These are phyloP conservation scores for Lizonia empirigonia DNA, from an alignment of 2,329 filamentous ascomycete species.

Conservation along the genomic window DNA sequence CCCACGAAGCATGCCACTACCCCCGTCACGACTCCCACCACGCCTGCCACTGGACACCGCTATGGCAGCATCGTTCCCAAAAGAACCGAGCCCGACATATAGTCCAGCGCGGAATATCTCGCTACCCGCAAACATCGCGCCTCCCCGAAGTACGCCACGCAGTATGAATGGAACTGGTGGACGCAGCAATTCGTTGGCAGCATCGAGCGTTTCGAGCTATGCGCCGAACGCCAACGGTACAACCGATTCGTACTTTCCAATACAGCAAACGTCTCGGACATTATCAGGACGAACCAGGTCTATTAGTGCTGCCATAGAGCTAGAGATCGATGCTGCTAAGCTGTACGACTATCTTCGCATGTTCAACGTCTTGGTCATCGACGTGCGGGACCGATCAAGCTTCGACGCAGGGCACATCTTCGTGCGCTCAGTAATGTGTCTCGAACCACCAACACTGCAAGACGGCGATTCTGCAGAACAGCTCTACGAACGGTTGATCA, in stretches of 20 bases:
- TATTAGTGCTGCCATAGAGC: slow-evolving; percentile 60
- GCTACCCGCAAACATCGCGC: slow-evolving; percentile 67
- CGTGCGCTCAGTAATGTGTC: slow-evolving; percentile 81
- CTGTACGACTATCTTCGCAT: slow-evolving; percentile 72
- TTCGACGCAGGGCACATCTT: slow-evolving; percentile 92
- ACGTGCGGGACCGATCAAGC: slow-evolving; percentile 77
- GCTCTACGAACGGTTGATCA: slow-evolving; percentile 69
- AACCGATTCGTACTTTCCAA: slow-evolving; percentile 52
- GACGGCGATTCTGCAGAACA: slow-evolving; percentile 69
- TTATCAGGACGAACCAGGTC: slow-evolving; percentile 42
- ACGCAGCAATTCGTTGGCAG: slow-evolving; percentile 60
- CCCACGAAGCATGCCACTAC: slow-evolving; percentile 60
- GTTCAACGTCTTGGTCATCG: slow-evolving; percentile 78
- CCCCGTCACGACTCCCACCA: slow-evolving; percentile 36
- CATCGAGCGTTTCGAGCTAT: slow-evolving; percentile 46
- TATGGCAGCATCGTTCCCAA: slow-evolving; percentile 66
- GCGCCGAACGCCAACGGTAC: slow-evolving; percentile 46
- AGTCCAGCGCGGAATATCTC: slow-evolving; percentile 76
- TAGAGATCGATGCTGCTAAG: slow-evolving; percentile 70
- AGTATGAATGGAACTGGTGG: slow-evolving; percentile 63
- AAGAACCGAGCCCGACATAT: slow-evolving; percentile 76
- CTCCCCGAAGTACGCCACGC: slow-evolving; percentile 68
- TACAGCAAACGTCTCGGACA: slow-evolving; percentile 24
- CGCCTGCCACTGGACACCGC: slow-evolving; percentile 58
- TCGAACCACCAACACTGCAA: slow-evolving; percentile 80